Evolutionary conservation across 1,284 basidiomycete genomes (phyloP), one percentile per base, ranked within the genome.

Genomic region (Leccinum subspadiceum): DNA sequence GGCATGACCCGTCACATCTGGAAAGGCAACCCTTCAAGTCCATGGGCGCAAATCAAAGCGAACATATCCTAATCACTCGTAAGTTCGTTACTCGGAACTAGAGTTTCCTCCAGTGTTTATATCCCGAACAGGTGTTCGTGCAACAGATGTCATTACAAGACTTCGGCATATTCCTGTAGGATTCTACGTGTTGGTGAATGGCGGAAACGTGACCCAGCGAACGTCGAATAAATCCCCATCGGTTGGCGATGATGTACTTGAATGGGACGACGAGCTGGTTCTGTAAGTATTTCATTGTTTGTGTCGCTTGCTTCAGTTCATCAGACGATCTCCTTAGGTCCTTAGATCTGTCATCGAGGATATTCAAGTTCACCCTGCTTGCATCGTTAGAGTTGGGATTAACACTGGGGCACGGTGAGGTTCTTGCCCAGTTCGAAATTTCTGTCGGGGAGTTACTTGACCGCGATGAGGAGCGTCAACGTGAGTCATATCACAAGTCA

Each of bases 191-290:
- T 12, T 5, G 4, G 26, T 56, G 6, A 26, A 24, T 12, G 26
- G 20, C 10, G 24, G 56, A 4, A 33, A 17, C 5, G 13, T 22
- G 31, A 48, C 31, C 4, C 29, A 39, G 24, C 26, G 33, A 6
- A 60, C 41, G 2, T 31, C 10, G 20, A 61, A 15, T 33, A 56
- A 9, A 44, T 10, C 41, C 13, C 4, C n/a, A 6, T 57, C 33
- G 5, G 41, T 39, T 13, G 13, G 41, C 22, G 31, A 57, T 24
- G 22, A 60, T 17, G 20, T 31, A 1, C 41, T 61, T 9, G 51
- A 61, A 24, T 60, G 50, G 59, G 33, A 57, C 10, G 50, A 61
- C 3, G 24, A 33, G 52, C 60, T 60, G 7, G 10, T 37, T 22
- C 31, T 61, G 50, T 61, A 26, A 56, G 50, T 46, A 13, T 35